Percentiles rank a stretch among this genome's conserved stretches.
Conservation (phyloP, 2,329 filamentous ascomycete species). For the Amesomyces nigricolor region DNA sequence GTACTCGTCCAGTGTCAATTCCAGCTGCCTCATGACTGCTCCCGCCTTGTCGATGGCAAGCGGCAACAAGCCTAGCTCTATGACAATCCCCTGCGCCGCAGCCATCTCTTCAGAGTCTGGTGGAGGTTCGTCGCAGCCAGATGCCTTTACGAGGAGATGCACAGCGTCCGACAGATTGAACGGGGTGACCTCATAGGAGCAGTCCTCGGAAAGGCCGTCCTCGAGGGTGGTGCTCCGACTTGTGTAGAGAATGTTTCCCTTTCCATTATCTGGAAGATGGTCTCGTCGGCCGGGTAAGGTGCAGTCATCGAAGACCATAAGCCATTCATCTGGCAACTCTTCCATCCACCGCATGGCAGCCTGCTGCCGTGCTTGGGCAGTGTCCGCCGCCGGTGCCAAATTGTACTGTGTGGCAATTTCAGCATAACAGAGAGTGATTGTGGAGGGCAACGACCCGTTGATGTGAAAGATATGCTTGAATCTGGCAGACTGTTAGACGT, state of each 20-base stretch:
- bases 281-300: slow-evolving; percentile 6
- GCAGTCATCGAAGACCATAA: slow-evolving; percentile 32
- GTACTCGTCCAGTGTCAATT: slow-evolving; percentile 18
- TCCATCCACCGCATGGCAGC: slow-evolving; percentile 22
- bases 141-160: slow-evolving; percentile 19
- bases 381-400: background rate
- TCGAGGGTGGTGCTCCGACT: slow-evolving; percentile 15
- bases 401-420: slow-evolving; percentile 15
- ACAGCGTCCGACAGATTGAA: slow-evolving; percentile 19
- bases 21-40: slow-evolving; percentile 17
- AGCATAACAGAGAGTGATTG: slow-evolving; percentile 26
- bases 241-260: slow-evolving; percentile 31
- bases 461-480: slow-evolving; percentile 30
- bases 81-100: slow-evolving; percentile 15
- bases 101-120: background rate
- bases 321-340: slow-evolving; percentile 24
- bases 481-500: slow-evolving; percentile 11
- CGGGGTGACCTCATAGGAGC: slow-evolving; percentile 11
- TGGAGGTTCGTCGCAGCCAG: background rate
- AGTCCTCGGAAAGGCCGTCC: slow-evolving; percentile 5
- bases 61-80: slow-evolving; percentile 26
- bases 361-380: background rate
- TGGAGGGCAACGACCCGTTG: slow-evolving; percentile 25
- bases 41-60: slow-evolving; percentile 29
- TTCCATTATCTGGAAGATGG: slow-evolving; percentile 19